A percentile compares a stretch with the other conserved stretches of the same genome.
Evolutionary conservation across 768 basidiomycete genomes (phyloP).

Genomic region (Lepiota brunneoincarnata): DNA sequence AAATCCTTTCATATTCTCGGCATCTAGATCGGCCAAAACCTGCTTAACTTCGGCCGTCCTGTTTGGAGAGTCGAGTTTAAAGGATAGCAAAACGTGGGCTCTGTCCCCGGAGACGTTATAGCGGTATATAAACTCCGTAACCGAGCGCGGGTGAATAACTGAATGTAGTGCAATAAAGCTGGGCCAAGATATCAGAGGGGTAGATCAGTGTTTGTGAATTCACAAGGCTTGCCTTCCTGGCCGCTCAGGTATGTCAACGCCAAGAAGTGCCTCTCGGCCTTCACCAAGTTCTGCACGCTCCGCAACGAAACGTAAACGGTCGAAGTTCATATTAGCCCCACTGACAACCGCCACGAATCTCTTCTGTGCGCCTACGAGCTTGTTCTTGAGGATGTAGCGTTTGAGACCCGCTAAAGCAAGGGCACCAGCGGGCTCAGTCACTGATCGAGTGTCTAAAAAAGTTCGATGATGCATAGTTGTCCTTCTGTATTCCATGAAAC

Average conservation of each 20-base stretch:
- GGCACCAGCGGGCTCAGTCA: slow-evolving; percentile 96
- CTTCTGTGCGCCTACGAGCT: slow-evolving; percentile 79
- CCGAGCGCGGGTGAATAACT: slow-evolving; percentile 83
- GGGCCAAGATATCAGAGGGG: not conserved
- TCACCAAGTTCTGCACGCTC: slow-evolving; percentile 98
- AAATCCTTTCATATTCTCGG: slow-evolving; percentile 72
- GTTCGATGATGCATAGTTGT: slow-evolving; percentile 1
- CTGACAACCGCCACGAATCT: slow-evolving; percentile 90
- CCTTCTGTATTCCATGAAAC: slow-evolving; percentile 12
- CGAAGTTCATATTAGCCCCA: slow-evolving; percentile 99
- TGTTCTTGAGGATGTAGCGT: slow-evolving; percentile 76
- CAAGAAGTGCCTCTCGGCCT: slow-evolving; percentile 88
- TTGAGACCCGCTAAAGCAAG: slow-evolving; percentile 91
- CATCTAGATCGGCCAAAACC: slow-evolving; percentile 61
- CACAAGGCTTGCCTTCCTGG: slow-evolving; percentile 72
- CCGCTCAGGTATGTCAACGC: slow-evolving; percentile 90
- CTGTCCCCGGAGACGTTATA: slow-evolving; percentile 56
- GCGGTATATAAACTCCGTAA: slow-evolving; percentile 96
- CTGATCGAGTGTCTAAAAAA: slow-evolving; percentile 81
- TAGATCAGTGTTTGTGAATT: slow-evolving; percentile 3
- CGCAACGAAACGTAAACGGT: slow-evolving; percentile 93
- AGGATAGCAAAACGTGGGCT: slow-evolving; percentile 90
- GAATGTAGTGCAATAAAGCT: slow-evolving; percentile 90
- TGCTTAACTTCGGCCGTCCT: slow-evolving; percentile 61
- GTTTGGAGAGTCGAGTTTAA: slow-evolving; percentile 67